A percentile compares a stretch with the other conserved stretches of the same genome.
Conservation (phyloP, 139 green algal species). For the Haematococcus sp. region DNA sequence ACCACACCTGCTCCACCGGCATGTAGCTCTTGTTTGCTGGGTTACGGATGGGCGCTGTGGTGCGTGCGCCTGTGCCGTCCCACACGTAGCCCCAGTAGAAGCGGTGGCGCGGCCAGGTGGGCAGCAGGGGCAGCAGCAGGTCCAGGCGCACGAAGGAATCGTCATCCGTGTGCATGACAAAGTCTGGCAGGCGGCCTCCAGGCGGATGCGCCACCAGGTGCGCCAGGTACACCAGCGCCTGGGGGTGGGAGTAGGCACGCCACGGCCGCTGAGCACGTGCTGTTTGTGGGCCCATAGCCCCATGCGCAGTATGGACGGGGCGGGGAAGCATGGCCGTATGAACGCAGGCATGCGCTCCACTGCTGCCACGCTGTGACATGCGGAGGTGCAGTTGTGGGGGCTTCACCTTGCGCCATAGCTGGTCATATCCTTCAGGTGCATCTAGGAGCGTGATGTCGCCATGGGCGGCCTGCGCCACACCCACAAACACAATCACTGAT, state of each 20-base stretch:
- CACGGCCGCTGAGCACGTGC: too few species aligned
- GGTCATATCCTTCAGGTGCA: slow-evolving; percentile 43
- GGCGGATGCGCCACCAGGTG: slow-evolving; percentile 4
- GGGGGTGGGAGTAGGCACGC: neutral
- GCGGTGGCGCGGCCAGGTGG: slow-evolving; percentile 20
- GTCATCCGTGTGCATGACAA: slow-evolving; percentile 65
- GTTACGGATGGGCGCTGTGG: slow-evolving; percentile 56
- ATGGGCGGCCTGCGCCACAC: slow-evolving; percentile 24
- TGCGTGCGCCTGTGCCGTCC: slow-evolving; percentile 44
- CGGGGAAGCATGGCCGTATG: neutral
- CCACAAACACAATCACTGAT: too few species aligned
- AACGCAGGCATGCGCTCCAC: too few species aligned
- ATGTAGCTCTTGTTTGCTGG: slow-evolving; percentile 65
- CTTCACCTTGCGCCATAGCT: slow-evolving; percentile 61
- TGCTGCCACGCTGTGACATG: too few species aligned
- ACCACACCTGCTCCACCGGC: slow-evolving; percentile 53
- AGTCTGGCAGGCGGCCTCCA: slow-evolving; percentile 10
- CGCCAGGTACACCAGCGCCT: slow-evolving; percentile 14
- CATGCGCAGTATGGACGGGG: neutral
- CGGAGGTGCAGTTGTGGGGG: too few species aligned
- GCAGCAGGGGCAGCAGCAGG: slow-evolving; percentile 47
- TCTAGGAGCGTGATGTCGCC: slow-evolving; percentile 43
- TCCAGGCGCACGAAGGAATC: slow-evolving; percentile 65
- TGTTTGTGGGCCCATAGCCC: neutral
- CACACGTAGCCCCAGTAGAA: slow-evolving; percentile 72